Conservation (phyloP, 208 protist genomes). For the Leptomonas pyrrhocoris region DNA sequence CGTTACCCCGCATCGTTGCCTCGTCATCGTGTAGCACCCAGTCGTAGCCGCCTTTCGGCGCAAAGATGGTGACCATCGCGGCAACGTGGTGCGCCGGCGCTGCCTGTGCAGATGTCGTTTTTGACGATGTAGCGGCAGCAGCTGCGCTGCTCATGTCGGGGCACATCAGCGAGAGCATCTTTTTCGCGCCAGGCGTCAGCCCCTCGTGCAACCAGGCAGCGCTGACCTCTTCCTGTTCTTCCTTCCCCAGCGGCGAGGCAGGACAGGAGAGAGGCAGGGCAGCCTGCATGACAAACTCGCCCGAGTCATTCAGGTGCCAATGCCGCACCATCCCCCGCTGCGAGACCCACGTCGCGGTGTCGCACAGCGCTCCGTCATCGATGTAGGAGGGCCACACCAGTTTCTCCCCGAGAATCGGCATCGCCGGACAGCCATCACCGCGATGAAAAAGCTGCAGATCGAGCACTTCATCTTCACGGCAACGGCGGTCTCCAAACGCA, state of each 20-base stretch:
- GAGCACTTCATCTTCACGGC: conserved; percentile 37
- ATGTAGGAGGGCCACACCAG: conserved; percentile 83
- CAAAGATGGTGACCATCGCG: conserved; percentile 82
- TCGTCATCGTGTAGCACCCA: conserved; percentile 93
- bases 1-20: conserved; percentile 46
- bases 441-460: conserved; percentile 93
- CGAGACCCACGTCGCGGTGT: conserved; percentile 82
- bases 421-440: conserved; percentile 41
- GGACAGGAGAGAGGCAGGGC: conserved; percentile 53
- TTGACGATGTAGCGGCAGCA: background rate
- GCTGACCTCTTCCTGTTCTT: background rate
- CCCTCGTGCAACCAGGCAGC: conserved; percentile 1
- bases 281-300: conserved; percentile 87
- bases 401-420: conserved; percentile 63
- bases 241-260: background rate
- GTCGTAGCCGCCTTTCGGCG: conserved; percentile 85
- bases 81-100: conserved; percentile 9
- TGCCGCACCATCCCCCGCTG: conserved; percentile 76
- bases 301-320: conserved; percentile 93
- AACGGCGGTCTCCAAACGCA: too few relatives aligned
- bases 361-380: conserved; percentile 76
- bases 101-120: background rate
- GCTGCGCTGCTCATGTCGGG: conserved; percentile 10
- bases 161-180: background rate
- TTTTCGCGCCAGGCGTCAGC: background rate